These are phyloP conservation scores for Ligustrum vulgare DNA, from an alignment of 257 asterid genomes.

Conservation along the genomic window DNA sequence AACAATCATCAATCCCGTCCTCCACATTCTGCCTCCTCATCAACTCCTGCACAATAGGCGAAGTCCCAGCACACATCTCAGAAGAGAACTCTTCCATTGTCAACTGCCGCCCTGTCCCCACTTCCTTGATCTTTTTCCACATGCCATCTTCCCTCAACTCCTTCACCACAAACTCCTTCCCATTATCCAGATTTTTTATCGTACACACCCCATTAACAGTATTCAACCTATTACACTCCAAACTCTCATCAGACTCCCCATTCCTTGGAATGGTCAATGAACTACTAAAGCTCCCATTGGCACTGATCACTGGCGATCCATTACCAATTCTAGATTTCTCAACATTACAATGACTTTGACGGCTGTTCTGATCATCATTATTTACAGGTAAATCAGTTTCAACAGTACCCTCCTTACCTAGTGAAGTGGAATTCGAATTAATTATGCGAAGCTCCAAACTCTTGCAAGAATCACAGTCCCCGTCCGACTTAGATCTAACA, in stretches of 20 bases:
- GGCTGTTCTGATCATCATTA: slow-evolving; percentile 20
- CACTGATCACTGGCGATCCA: slow-evolving; percentile 26
- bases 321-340: slow-evolving; percentile 32
- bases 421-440: slow-evolving; percentile 11
- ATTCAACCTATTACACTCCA: slow-evolving; percentile 29
- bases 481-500: slow-evolving; percentile 61
- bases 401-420: not conserved
- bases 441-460: not conserved
- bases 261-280: slow-evolving; percentile 7
- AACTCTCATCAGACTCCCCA: slow-evolving; percentile 26
- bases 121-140: slow-evolving; percentile 91
- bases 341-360: slow-evolving; percentile 13
- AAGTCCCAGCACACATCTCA: slow-evolving; percentile 90
- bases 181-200: slow-evolving; percentile 89
- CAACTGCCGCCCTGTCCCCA: slow-evolving; percentile 84
- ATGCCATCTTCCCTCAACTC: slow-evolving; percentile 91
- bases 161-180: slow-evolving; percentile 92
- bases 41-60: slow-evolving; percentile 93
- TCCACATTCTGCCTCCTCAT: slow-evolving; percentile 96
- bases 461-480: slow-evolving; percentile 35
- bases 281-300: slow-evolving; percentile 30
- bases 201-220: slow-evolving; percentile 51
- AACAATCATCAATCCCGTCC: slow-evolving; percentile 60
- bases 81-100: slow-evolving; percentile 81
- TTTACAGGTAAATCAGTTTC: slow-evolving; percentile 27